These are phyloP conservation scores for Xylariaceae sp. DNA, from an alignment of 2,329 filamentous ascomycete genomes.

Conservation along the genomic window DNA sequence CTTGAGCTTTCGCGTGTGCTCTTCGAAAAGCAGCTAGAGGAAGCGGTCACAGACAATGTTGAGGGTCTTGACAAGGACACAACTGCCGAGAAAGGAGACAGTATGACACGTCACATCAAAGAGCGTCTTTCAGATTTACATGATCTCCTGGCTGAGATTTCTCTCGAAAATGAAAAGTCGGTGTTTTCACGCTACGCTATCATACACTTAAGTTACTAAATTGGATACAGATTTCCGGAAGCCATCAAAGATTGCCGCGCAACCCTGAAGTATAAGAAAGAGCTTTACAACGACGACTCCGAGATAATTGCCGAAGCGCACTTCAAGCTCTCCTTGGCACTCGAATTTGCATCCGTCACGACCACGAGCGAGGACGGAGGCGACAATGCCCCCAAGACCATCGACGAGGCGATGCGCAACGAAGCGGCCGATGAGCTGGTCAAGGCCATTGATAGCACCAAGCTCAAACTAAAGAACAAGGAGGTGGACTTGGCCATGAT, in stretches of 20 bases:
- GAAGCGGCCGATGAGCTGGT: conserved; percentile 72
- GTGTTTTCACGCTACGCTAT: conserved; percentile 16
- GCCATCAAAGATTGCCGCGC: conserved; percentile 82
- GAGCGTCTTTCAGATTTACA: conserved; percentile 90
- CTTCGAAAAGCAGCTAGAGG: conserved; percentile 55
- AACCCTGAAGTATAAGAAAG: conserved; percentile 73
- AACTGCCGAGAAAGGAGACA: conserved; percentile 36
- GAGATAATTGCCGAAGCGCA: conserved; percentile 90
- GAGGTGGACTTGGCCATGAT: conserved; percentile 63
- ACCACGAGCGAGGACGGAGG: conserved; percentile 52
- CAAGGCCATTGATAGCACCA: conserved; percentile 69
- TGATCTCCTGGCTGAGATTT: conserved; percentile 92
- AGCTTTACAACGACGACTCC: conserved; percentile 76
- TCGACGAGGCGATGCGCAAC: conserved; percentile 68
- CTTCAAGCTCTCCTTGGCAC: conserved; percentile 90
- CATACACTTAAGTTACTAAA: conserved; percentile 18
- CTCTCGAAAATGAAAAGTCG: conserved; percentile 87
- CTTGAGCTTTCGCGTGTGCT: conserved; percentile 75
- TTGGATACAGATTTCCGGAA: conserved; percentile 63
- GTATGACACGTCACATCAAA: conserved; percentile 60
- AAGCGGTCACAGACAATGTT: conserved; percentile 41
- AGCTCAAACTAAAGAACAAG: conserved; percentile 67
- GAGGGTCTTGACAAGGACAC: conserved; percentile 20
- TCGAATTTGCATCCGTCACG: conserved; percentile 87
- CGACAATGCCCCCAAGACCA: conserved; percentile 44